Evolutionary conservation across 2,329 filamentous ascomycete species (phyloP), one percentile per base, ranked within the genome.

Genomic region (Alternaria sp.): DNA sequence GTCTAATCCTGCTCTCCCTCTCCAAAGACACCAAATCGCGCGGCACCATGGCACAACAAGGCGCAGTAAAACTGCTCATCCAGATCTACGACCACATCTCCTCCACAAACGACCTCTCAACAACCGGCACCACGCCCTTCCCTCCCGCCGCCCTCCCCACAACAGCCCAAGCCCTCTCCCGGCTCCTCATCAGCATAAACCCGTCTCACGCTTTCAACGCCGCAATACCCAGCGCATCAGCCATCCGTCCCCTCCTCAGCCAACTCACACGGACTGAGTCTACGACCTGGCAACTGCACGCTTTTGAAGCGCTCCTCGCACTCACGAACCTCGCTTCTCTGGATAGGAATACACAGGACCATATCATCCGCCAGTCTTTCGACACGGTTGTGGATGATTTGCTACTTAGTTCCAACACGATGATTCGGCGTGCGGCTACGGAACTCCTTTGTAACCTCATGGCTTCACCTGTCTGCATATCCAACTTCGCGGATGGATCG

Each of bases 371-470:
- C 10, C 83, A 87, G 5, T 88, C 90, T 1, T 97, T 93, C 88
- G 78, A 88, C 1, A 88, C 88, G 19, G 86, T 97, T 17, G 66
- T 71, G 46, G 96, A 98, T 78, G 93, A 97, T 69, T 87, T 94
- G 17, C 83, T 98, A 1, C 86, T 98, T 1, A 91, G 89, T 13
- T 87, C 88, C 47, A 96, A 97, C 77, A 81, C 84, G 2, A 86
- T 91, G 67, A 87, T 99, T 17, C 90, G 91, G 59, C 92, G 95
- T 54, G 95, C 95, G 0, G 88, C 93, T 0, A 92, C 93, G 25
- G 94, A 99, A 79, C 85, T 99, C 3, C 85, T 97, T 21, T 99
- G 96, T 82, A 99, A 99, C 74, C 85, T 99, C 15, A 91, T 93
- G 76, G 89, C 91, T 60, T 85, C 85, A 2, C 87, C 89, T 0